Conservation (phyloP, 2,329 filamentous ascomycete genomes). For the Neoascochyta sp. region DNA sequence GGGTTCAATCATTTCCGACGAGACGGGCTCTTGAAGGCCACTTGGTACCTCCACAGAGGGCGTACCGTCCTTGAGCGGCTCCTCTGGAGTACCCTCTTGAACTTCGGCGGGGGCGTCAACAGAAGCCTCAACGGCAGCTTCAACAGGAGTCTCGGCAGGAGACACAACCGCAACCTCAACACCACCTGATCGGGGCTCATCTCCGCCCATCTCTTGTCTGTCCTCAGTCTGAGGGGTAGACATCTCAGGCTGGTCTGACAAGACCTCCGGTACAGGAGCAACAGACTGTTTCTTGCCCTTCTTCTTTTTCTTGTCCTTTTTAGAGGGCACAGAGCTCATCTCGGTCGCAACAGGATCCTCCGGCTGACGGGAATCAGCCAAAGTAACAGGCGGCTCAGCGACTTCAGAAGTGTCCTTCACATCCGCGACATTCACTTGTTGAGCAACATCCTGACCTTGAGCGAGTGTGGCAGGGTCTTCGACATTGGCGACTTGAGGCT, state of each 20-base stretch:
- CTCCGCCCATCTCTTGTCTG: too few species aligned
- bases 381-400: not conserved
- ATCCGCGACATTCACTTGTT: not conserved
- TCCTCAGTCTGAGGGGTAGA: conserved; percentile 2
- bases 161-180: too few species aligned
- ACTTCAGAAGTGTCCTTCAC: conserved; percentile 1
- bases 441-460: not conserved
- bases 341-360: conserved; percentile 1
- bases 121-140: too few species aligned
- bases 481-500: not conserved
- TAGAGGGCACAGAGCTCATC: conserved; percentile 3
- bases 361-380: not conserved
- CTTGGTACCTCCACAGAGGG: too few species aligned
- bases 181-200: too few species aligned
- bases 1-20: too few species aligned
- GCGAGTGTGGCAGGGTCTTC: not conserved
- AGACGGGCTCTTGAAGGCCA: too few species aligned
- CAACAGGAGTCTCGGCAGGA: too few species aligned
- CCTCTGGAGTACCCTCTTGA: too few species aligned
- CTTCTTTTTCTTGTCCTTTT: conserved; percentile 25
- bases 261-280: conserved; percentile 8
- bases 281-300: conserved; percentile 21
- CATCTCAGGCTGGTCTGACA: conserved; percentile 1
- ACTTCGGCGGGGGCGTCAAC: too few species aligned
- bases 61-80: too few species aligned